Conservation (phyloP, 441 rosid species). For the Geranium incanum region DNA sequence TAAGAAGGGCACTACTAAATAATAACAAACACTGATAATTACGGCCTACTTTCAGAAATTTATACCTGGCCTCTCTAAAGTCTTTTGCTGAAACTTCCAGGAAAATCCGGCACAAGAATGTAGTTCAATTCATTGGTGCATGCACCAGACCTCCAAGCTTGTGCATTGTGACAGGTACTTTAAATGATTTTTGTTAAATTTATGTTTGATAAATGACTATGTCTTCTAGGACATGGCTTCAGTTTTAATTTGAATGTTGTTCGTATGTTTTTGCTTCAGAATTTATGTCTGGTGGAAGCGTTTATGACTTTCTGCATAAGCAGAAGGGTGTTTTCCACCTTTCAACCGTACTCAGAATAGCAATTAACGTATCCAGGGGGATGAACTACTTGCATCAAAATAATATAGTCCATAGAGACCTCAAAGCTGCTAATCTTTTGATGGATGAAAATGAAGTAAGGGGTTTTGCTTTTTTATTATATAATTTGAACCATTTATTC, state of each 20-base stretch:
- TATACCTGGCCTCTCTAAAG: conserved; percentile 11
- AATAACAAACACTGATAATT: background rate
- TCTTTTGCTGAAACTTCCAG: conserved; percentile 30
- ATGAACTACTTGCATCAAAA: conserved; percentile 58
- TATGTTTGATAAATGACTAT: background rate
- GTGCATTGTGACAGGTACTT: conserved; percentile 59
- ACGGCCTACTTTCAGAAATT: conserved; percentile 15
- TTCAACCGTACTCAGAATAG: conserved; percentile 48
- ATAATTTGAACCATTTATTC: background rate
- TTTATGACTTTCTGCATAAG: conserved; percentile 54
- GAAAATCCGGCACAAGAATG: conserved; percentile 57
- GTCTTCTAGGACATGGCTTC: conserved; percentile 8
- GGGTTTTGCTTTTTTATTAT: conserved; percentile 10
- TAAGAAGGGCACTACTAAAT: too few relatives aligned
- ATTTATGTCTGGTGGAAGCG: conserved; percentile 64
- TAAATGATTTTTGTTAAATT: conserved; percentile 4
- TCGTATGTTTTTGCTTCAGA: conserved; percentile 30
- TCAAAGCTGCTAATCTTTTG: conserved; percentile 62
- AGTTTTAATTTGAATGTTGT: conserved; percentile 7
- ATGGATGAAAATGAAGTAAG: conserved; percentile 70
- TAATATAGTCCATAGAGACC: conserved; percentile 51
- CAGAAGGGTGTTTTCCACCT: conserved; percentile 42
- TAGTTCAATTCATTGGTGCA: conserved; percentile 62
- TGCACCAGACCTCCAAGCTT: conserved; percentile 52
- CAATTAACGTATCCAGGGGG: conserved; percentile 51